Conservation (phyloP, 148 eudicot species). For the Talinum fruticosum region DNA sequence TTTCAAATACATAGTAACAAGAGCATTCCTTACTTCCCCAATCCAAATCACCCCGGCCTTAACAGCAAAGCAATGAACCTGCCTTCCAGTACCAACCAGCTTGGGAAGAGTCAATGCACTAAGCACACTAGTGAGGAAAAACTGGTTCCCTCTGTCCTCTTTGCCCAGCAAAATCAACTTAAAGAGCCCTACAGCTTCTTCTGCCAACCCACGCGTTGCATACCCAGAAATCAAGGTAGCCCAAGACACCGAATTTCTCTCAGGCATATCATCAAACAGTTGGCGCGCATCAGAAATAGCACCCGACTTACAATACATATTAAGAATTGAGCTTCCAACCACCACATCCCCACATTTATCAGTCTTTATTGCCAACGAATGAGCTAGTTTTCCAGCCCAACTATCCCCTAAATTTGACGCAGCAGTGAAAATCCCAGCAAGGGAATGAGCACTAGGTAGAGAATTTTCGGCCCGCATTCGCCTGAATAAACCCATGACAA, state of each 20-base stretch:
- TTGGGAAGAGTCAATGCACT: constrained; percentile 34
- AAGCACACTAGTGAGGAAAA: constrained; percentile 46
- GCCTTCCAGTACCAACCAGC: constrained; percentile 33
- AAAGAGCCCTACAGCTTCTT: constrained; percentile 38
- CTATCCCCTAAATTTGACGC: constrained; percentile 16
- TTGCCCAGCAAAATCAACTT: constrained; percentile 32
- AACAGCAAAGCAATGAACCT: constrained; percentile 39
- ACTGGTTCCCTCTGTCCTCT: constrained; percentile 33
- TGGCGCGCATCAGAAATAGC: constrained; percentile 35
- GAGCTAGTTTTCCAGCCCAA: constrained; percentile 39
- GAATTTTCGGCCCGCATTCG: constrained; percentile 32
- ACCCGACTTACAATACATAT: constrained; percentile 47
- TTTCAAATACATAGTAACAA: constrained; percentile 54
- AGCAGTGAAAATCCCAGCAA: constrained; percentile 40
- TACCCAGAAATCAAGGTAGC: constrained; percentile 52
- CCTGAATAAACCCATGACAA: constrained; percentile 28
- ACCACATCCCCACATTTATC: constrained; percentile 33
- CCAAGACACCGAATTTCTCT: constrained; percentile 50
- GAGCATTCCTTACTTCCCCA: constrained; percentile 47
- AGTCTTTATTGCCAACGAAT: constrained; percentile 33
- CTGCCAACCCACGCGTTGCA: constrained; percentile 33
- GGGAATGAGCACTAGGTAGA: constrained; percentile 38
- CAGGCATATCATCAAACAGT: constrained; percentile 53
- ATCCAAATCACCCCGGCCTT: constrained; percentile 33
- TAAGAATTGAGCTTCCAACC: constrained; percentile 39